Base-by-base conservation (phyloP, 2,329 filamentous ascomycete genomes). In the Beauveria sp. region DNA sequence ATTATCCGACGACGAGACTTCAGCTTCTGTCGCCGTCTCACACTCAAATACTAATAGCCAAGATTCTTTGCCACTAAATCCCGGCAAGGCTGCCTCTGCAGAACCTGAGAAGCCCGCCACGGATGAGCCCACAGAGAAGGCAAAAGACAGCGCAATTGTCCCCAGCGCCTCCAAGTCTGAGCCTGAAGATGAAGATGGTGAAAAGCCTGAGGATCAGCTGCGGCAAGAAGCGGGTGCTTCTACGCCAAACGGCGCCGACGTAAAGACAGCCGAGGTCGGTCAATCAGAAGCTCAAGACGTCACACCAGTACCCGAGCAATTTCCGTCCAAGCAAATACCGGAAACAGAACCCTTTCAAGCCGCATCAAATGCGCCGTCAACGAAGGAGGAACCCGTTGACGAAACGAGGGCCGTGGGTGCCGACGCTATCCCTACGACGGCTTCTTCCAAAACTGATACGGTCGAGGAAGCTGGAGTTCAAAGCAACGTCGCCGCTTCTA, bases 1-100 rank as follows among this genome's bases (percentile, higher is more conserved):
- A 24, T 43, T 49, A 24, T 61, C 62, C 8, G 54, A 54, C 2
- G 54, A 49, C n/a, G 61, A 62, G 12, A 47, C 38, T 22, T 54
- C 54, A 18, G n/a, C 54, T 26, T 57, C 55, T 52, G 24, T 9
- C 22, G n/a, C 45, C 8, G 16, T 30, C 16, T 46, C 40, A 5
- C 46, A 14, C 30, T 38, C 54, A 42, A 24, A 49, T 49, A 26
- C 26, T 38, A 16, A 26, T 30, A 26, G 26, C 42, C 24, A 53
- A 16, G 22, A 40, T 18, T 28, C 34, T 24, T 45, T 22, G n/a
- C 38, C 60, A n/a, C 46, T 54, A 10, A 26, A 45, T 5, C 16
- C 47, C n/a, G 28, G 8, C 51, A 60, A 28, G 16, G 9, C 50
- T 8, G 28, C 30, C 24, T 47, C 46, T 42, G 20, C 28, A 24